Conservation (phyloP, 163 green algal species). For the Coccomyxa subellipsoidea region DNA sequence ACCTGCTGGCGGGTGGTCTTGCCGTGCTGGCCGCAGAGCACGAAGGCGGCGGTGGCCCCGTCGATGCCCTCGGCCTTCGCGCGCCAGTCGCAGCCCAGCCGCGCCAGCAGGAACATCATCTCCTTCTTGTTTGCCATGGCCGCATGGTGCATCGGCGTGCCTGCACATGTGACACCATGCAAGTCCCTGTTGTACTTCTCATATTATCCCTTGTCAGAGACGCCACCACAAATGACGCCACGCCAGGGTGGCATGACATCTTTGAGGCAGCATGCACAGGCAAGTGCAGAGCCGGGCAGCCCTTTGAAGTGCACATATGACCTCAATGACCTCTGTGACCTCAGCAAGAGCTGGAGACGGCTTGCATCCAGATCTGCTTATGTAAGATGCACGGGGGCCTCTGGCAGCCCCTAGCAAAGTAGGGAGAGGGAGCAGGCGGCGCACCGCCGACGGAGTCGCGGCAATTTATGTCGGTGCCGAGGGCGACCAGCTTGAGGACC, state of each 20-base stretch:
- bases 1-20: constrained; percentile 56
- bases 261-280: background rate
- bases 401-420: too few species aligned
- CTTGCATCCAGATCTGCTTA: too few species aligned
- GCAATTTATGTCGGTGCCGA: constrained; percentile 57
- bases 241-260: too few species aligned
- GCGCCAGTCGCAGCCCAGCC: constrained; percentile 63
- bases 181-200: too few species aligned
- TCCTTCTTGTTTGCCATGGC: constrained; percentile 71
- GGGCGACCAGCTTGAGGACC: constrained; percentile 48
- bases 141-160: constrained; percentile 66
- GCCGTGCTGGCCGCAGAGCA: constrained; percentile 61
- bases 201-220: too few species aligned
- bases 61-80: constrained; percentile 57
- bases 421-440: too few species aligned
- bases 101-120: constrained; percentile 61
- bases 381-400: too few species aligned
- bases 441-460: constrained; percentile 47
- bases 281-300: background rate
- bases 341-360: too few species aligned
- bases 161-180: constrained; percentile 19
- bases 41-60: constrained; percentile 55
- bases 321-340: too few species aligned
- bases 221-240: too few species aligned
- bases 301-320: too few species aligned